These are phyloP conservation scores for carrot (Daucus carota) DNA, from an alignment of 129 eudicot genomes.

Conservation along the genomic window DNA sequence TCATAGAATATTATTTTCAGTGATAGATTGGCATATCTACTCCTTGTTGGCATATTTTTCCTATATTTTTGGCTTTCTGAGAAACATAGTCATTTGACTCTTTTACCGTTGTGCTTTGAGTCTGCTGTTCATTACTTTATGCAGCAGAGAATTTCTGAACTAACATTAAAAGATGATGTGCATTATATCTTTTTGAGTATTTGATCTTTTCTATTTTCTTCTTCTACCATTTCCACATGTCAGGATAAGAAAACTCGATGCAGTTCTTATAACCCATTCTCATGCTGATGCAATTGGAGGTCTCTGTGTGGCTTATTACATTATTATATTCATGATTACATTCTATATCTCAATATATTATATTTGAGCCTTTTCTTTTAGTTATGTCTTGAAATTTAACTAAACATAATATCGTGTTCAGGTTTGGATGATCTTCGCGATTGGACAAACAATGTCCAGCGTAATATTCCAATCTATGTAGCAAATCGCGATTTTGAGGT, in stretches of 20 bases:
- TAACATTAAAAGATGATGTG: neutral
- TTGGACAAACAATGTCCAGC: constrained; percentile 98
- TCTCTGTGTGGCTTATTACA: constrained; percentile 2
- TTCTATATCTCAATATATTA: neutral
- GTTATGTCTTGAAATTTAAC: neutral
- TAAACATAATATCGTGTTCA: constrained; percentile 22
- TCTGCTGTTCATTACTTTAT: neutral
- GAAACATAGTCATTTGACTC: neutral
- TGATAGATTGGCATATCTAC: neutral
- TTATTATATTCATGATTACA: constrained; percentile 15
- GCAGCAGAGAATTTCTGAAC: neutral
- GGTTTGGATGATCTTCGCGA: constrained; percentile 98
- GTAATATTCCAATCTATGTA: constrained; percentile 79
- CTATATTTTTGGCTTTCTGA: neutral
- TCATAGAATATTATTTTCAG: neutral
- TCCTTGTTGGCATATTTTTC: neutral
- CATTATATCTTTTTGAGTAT: constrained; percentile 3
- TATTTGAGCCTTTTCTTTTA: neutral
- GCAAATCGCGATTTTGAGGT: constrained; percentile 98
- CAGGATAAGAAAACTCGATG: constrained; percentile 94
- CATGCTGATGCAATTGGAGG: constrained; percentile 10
- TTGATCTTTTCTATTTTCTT: neutral
- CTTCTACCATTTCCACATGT: constrained; percentile 31
- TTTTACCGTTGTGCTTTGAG: neutral
- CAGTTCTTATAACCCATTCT: constrained; percentile 95